Evolutionary conservation across 106 monocot genomes (phyloP), one percentile per base, ranked within the genome.

Genomic region (Cymbidium sinense): DNA sequence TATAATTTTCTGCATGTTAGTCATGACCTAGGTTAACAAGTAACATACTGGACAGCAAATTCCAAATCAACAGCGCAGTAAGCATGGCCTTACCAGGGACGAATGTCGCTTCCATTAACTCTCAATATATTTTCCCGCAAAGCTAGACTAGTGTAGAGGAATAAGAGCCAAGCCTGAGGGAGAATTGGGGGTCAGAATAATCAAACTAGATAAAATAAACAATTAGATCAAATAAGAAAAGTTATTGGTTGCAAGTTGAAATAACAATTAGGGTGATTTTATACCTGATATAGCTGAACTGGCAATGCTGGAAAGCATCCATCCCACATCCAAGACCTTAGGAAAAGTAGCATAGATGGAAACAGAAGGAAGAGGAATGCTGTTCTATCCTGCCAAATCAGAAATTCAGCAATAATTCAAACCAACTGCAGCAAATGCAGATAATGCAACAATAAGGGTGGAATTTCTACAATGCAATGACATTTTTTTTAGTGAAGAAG

Each of bases 91-190:
- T 88, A 96, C 96, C 96, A 96, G 61, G 93, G 83, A 64, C 96
- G 93, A 70, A 96, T 96, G 58, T 96, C 91, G 78, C 96, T 96
- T 86, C 95, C 95, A 82, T 96, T 96, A 71, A 87, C 87, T 87
- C 90, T 83, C 77, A 96, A 80, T 77, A 96, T 87, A 70, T 96
- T 96, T 75, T 96, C 95, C 72, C 95, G 88, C 76, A 96, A 87
- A 81, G 93, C 95, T 83, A 96, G 85, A 81, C 87, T 87, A 84
- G 93, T 93, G 76, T 96, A 96, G 28, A 96, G 95, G 77, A 87
- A 70, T 21, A 65, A 65, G 29, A 65, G 65, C 65, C 65, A 96
- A 55, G 88, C 96, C 96, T 96, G 90, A 75, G 44, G 86, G 13
- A 50, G 31, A 80, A 18, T n/a, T 13, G 37, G 19, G 21, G 1